These are phyloP conservation scores for Cutaneotrichosporon sp. DNA, from an alignment of 1,284 basidiomycete species.

Conservation along the genomic window DNA sequence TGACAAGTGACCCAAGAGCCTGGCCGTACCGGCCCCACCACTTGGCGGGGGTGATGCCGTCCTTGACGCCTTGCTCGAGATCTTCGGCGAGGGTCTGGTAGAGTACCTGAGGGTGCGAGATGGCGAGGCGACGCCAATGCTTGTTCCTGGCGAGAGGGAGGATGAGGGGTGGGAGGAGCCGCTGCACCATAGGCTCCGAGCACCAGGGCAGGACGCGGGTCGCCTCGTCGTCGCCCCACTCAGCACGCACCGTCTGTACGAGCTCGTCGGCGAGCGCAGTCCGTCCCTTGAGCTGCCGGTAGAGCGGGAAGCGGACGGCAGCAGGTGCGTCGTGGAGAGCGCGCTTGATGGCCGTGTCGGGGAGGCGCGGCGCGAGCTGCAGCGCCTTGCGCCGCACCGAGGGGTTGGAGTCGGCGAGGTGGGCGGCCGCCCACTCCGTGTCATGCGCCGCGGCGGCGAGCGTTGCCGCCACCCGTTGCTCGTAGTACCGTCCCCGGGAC, in stretches of 20 bases:
- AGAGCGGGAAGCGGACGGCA: not conserved
- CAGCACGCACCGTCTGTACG: not conserved
- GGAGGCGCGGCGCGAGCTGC: not conserved
- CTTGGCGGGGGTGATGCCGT: not conserved
- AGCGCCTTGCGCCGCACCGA: not conserved
- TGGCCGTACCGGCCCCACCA: not conserved
- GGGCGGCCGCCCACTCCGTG: not conserved
- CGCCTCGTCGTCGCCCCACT: not conserved
- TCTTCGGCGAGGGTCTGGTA: not conserved
- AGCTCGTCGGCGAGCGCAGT: not conserved
- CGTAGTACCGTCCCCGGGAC: not conserved
- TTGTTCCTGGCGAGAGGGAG: not conserved
- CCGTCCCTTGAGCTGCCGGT: not conserved
- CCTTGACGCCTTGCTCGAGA: not conserved
- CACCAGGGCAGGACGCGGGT: not conserved
- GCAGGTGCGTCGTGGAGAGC: conserved; percentile 3
- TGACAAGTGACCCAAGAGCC: not conserved
- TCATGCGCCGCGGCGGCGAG: not conserved
- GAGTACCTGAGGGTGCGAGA: not conserved
- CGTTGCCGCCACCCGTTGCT: not conserved
- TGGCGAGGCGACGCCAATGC: not conserved
- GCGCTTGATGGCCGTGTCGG: not conserved
- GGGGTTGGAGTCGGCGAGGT: not conserved
- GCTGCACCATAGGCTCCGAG: not conserved
- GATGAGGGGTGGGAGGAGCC: not conserved